These are phyloP conservation scores for Hypoxylon intermedium DNA, from an alignment of 495 filamentous ascomycete species.

Conservation along the genomic window DNA sequence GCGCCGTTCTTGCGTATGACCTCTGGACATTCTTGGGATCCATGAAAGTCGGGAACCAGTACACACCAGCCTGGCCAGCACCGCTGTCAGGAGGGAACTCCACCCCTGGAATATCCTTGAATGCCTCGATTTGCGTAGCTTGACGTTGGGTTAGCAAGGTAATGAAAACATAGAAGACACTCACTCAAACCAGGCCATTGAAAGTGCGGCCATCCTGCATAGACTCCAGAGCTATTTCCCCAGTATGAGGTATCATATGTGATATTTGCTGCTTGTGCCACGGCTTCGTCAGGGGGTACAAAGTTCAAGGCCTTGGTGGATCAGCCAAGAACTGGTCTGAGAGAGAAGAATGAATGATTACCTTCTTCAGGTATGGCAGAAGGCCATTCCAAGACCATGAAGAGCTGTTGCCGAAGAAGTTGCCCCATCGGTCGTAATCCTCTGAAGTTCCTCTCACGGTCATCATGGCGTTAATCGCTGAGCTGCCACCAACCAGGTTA, in stretches of 20 bases:
- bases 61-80: conserved; percentile 49
- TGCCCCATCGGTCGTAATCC: conserved; percentile 57
- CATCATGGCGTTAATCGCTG: conserved; percentile 57
- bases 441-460: conserved; percentile 49
- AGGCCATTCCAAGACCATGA: conserved; percentile 56
- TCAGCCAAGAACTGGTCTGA: neutral
- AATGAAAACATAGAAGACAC: neutral
- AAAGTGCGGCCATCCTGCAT: conserved; percentile 52
- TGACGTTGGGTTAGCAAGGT: neutral
- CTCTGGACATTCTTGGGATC: conserved; percentile 47
- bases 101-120: conserved; percentile 48
- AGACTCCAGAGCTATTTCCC: conserved; percentile 51
- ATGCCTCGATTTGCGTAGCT: conserved; percentile 47
- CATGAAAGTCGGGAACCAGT: conserved; percentile 56
- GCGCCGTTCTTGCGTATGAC: conserved; percentile 52
- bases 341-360: conserved; percentile 5
- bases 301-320: conserved; percentile 46
- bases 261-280: conserved; percentile 48
- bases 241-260: conserved; percentile 51
- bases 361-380: conserved; percentile 56
- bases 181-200: conserved; percentile 48
- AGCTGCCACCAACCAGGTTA: conserved; percentile 54
- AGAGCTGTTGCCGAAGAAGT: conserved; percentile 46
- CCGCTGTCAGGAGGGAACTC: conserved; percentile 52
- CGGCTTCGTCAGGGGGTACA: conserved; percentile 44